Conservation (phyloP, 805 yeast genomes). For the Ogataea chonburiensis region DNA sequence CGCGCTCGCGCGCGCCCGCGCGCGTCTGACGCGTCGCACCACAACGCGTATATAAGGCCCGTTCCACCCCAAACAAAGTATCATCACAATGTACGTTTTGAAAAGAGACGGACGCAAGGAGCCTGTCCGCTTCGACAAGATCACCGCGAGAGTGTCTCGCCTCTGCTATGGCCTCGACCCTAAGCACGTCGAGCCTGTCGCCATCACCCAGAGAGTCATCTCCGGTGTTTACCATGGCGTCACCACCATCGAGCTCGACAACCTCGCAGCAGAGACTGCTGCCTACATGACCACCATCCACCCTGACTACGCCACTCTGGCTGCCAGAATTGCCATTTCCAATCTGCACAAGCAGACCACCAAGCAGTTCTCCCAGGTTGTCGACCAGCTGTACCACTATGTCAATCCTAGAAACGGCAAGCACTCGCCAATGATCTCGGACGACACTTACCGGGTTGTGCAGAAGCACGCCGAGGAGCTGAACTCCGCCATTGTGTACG, state of each 20-base stretch:
- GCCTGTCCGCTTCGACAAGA: conserved; percentile 93
- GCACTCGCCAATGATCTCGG: conserved; percentile 68
- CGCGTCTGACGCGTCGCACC: conserved; percentile 7
- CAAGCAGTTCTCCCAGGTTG: conserved; percentile 76
- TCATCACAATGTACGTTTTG: conserved; percentile 64
- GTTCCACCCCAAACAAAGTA: conserved; percentile 9
- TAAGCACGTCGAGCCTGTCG: conserved; percentile 89
- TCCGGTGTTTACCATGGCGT: conserved; percentile 98
- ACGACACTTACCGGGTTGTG: conserved; percentile 63
- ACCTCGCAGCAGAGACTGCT: conserved; percentile 89
- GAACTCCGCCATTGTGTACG: conserved; percentile 70
- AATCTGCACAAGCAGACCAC: conserved; percentile 94
- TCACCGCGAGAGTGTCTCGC: conserved; percentile 92
- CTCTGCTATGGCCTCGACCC: conserved; percentile 93
- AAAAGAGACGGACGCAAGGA: conserved; percentile 95
- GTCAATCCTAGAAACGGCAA: conserved; percentile 75
- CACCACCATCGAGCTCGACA: conserved; percentile 82
- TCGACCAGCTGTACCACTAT: conserved; percentile 70
- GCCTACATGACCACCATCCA: conserved; percentile 97
- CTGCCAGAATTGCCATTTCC: conserved; percentile 94
- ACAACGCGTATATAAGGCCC: conserved; percentile 7
- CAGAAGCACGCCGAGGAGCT: conserved; percentile 61
- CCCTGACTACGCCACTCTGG: conserved; percentile 95
- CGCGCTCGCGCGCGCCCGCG: neutral
- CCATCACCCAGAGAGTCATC: conserved; percentile 92